Conservation (phyloP, 257 asterid species). For the Nicotiana sylvestris region DNA sequence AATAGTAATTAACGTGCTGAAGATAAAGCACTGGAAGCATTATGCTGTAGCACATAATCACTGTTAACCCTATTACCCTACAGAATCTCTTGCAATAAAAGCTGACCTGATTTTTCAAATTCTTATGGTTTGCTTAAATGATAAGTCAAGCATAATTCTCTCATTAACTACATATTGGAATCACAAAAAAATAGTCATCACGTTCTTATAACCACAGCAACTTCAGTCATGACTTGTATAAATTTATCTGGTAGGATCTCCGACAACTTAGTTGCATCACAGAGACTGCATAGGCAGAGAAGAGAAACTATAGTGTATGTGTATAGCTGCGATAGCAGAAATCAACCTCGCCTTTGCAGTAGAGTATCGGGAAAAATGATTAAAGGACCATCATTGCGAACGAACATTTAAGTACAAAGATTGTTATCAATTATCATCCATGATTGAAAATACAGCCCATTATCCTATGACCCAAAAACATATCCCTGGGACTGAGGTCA, state of each 20-base stretch:
- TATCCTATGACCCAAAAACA: background rate
- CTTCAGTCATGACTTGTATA: background rate
- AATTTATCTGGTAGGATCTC: background rate
- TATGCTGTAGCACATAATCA: background rate
- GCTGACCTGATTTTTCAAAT: background rate
- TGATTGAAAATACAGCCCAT: background rate
- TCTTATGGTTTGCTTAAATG: background rate
- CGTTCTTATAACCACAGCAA: background rate
- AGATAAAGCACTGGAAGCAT: slow-evolving; percentile 6
- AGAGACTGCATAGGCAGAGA: background rate
- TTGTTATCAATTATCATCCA: background rate
- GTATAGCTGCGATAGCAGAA: background rate
- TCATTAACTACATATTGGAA: background rate
- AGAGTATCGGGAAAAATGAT: background rate
- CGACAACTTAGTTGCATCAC: background rate
- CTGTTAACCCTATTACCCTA: background rate
- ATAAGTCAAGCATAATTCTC: background rate
- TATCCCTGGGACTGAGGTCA: background rate
- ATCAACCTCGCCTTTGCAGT: background rate
- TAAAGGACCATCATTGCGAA: background rate
- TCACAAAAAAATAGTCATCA: background rate
- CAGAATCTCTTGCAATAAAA: background rate
- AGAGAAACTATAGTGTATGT: background rate
- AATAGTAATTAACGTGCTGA: background rate
- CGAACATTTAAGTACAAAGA: background rate